These are phyloP conservation scores for Aspergillus bombycis DNA, from an alignment of 2,329 filamentous ascomycete species.

Conservation along the genomic window DNA sequence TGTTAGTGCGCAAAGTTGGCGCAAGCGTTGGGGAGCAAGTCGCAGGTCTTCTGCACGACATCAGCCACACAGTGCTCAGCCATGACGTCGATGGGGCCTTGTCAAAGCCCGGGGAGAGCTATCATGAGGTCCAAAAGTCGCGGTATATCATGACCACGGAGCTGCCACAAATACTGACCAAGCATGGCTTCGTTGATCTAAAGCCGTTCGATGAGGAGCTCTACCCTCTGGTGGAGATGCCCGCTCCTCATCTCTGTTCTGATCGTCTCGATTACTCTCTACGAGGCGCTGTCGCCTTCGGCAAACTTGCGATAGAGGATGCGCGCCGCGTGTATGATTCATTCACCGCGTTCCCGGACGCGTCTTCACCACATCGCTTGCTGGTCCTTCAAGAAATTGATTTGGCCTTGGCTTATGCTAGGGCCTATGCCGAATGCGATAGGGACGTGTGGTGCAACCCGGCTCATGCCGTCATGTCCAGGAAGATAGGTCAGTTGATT, in stretches of 20 bases:
- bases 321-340: constrained; percentile 29
- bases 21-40: constrained; percentile 42
- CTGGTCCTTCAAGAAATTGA: constrained; percentile 36
- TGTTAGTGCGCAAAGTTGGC: constrained; percentile 42
- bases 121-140: constrained; percentile 45
- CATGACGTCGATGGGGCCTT: constrained; percentile 46
- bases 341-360: constrained; percentile 34
- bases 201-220: constrained; percentile 42
- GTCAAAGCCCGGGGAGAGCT: constrained; percentile 41
- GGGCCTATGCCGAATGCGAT: constrained; percentile 39
- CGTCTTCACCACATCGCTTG: constrained; percentile 28
- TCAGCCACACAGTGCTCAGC: constrained; percentile 45
- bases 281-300: constrained; percentile 40
- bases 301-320: constrained; percentile 34
- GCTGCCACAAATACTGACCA: constrained; percentile 38
- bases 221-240: constrained; percentile 43
- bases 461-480: constrained; percentile 41
- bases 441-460: constrained; percentile 43
- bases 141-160: constrained; percentile 39
- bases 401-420: constrained; percentile 35
- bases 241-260: constrained; percentile 44
- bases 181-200: constrained; percentile 33
- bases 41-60: constrained; percentile 44
- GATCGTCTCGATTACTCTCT: constrained; percentile 47
- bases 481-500: constrained; percentile 39